Base-by-base conservation (phyloP, 768 basidiomycete genomes). In the Tulasnella sp. region DNA sequence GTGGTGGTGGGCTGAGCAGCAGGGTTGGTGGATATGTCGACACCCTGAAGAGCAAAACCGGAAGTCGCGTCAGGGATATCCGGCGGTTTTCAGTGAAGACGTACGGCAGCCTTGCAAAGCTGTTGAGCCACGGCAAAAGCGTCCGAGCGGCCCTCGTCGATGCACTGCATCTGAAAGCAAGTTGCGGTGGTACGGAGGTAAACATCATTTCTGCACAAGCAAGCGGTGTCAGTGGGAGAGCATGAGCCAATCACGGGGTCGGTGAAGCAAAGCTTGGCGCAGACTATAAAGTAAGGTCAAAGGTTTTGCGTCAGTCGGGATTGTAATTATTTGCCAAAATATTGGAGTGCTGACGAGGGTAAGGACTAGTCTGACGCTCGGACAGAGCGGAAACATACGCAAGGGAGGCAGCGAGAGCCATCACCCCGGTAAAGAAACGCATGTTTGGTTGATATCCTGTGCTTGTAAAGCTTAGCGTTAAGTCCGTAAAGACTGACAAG, bases 201-300 rank as follows among this genome's bases (percentile, higher is more conserved):
- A 36, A 15, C n/a, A 36, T 79, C 0, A 80, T 83, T 84, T 6
- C 83, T 82, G 86, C 91, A 92, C 38, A 91, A 83, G 79, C 92
- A 93, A 36, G 79, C 78, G 80, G 86, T 83, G 83, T 92, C 88
- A n/a, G 82, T 82, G 3, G 81, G 11, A 17, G 74, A 17, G 83
- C 91, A 93, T 76, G 78, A 79, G 58, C 83, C 87, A 25, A 84
- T 78, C 25, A 17, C 29, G 67, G 37, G 37, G 12, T 36, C 29
- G 37, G 36, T 54, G 40, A 77, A 64, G 74, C 77, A 77, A n/a
- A 75, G 37, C 14, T 67, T 8, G 25, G 73, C 19, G 58, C 77
- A 77, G 17, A 9, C 77, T 77, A 31, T 8, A 34, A n/a, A 38
- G 22, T 37, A 29, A 19, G 19, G 34, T 25, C 34, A 38, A 68